Conservation (phyloP, 1,284 basidiomycete species). For the Ustilago loliicola region DNA sequence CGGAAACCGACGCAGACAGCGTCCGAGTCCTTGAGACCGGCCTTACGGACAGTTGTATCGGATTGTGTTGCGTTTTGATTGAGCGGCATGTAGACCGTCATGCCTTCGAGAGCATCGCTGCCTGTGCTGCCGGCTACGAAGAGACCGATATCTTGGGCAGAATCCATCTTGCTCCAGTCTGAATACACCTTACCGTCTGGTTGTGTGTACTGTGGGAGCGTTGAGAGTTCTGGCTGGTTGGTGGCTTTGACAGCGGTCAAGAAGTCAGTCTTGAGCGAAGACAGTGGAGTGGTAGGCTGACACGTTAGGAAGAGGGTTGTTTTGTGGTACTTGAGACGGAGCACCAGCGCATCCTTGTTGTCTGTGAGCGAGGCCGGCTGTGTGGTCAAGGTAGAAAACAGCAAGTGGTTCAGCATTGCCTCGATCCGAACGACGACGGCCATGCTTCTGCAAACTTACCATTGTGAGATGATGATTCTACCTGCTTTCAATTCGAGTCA, state of each 20-base stretch:
- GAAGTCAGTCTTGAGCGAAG: constrained; percentile 36
- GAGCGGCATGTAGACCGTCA: constrained; percentile 50
- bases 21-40: constrained; percentile 49
- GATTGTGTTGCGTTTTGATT: constrained; percentile 27
- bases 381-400: neutral
- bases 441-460: neutral
- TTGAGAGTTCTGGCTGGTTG: constrained; percentile 35
- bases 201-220: constrained; percentile 22
- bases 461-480: neutral
- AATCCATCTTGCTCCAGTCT: constrained; percentile 33
- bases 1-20: constrained; percentile 46
- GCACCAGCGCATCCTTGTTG: constrained; percentile 41
- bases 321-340: constrained; percentile 52
- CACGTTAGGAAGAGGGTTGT: constrained; percentile 46
- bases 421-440: no score
- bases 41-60: constrained; percentile 37
- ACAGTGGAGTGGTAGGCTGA: constrained; percentile 27
- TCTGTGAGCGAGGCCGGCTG: constrained; percentile 36
- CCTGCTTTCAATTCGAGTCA: neutral
- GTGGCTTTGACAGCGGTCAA: constrained; percentile 29
- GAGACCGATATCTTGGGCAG: constrained; percentile 38
- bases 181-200: constrained; percentile 40
- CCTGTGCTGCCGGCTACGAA: constrained; percentile 39
- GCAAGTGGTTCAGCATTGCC: neutral
- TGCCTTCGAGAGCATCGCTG: constrained; percentile 23